A percentile compares a stretch with the other conserved stretches of the same genome.
Evolutionary conservation across 2,329 filamentous ascomycete species (phyloP).

Genomic region (Pestalotiopsis sp.): DNA sequence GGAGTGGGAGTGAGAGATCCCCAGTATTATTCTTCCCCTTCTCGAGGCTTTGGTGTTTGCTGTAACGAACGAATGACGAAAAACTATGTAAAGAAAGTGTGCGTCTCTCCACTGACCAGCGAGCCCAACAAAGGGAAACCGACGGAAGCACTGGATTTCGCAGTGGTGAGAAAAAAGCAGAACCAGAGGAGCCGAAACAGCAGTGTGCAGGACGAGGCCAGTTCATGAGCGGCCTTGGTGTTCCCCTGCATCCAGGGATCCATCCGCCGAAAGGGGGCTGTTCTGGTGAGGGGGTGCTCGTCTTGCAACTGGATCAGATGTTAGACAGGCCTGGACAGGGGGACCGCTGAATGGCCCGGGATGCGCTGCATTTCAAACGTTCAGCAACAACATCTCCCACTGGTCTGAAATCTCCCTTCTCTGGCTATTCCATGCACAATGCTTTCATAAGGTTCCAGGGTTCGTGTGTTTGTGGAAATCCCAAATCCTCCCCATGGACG

Average conservation of each 20-base stretch:
- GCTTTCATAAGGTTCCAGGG: not conserved
- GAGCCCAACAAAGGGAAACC: too few relatives aligned
- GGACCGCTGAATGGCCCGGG: not conserved
- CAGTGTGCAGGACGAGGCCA: not conserved
- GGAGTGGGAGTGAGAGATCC: conserved; percentile 4
- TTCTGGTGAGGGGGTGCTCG: not conserved
- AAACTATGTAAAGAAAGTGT: conserved; percentile 6
- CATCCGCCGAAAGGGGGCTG: conserved; percentile 3
- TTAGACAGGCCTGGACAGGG: conserved; percentile 10
- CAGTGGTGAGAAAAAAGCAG: not conserved
- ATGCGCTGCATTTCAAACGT: conserved; percentile 3
- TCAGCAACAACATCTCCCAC: not conserved
- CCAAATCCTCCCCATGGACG: not conserved
- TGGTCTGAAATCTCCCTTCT: not conserved
- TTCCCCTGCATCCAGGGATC: conserved; percentile 12
- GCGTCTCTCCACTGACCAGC: conserved; percentile 1
- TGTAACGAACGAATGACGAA: not conserved
- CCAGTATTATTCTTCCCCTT: not conserved
- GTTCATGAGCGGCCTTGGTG: conserved; percentile 2
- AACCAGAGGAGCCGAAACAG: not conserved
- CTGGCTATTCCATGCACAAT: not conserved
- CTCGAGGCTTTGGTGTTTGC: not conserved
- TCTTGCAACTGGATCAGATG: conserved; percentile 15
- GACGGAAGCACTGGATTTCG: not conserved
- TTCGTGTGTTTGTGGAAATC: not conserved